phyloP scores from a whole-genome alignment of 1,284 basidiomycete genomes.

The Psilocybe mexicana region DNA sequence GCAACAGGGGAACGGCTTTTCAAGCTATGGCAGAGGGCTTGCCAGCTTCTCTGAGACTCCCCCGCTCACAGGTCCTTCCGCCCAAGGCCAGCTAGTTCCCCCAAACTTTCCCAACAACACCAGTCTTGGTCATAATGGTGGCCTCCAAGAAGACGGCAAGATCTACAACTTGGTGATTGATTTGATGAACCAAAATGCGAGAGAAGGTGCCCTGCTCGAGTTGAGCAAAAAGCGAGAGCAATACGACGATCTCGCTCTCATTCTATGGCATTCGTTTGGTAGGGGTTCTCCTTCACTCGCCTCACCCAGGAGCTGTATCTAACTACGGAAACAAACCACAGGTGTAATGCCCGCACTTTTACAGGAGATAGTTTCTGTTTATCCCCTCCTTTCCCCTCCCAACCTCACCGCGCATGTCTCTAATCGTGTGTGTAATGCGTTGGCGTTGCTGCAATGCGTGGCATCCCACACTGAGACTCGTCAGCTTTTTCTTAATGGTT shows the following conservation, averaged over 20 bases:
- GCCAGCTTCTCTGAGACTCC: constrained; percentile 54
- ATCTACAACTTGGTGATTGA: constrained; percentile 84
- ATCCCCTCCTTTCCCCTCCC: constrained; percentile 93
- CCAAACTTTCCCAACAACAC: constrained; percentile 18
- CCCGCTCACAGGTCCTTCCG: constrained; percentile 37
- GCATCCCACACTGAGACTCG: constrained; percentile 94
- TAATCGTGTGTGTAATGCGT: constrained; percentile 99
- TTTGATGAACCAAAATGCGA: constrained; percentile 75
- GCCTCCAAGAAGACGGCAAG: constrained; percentile 72
- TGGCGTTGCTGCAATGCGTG: constrained; percentile 96
- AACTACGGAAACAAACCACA: constrained; percentile 30
- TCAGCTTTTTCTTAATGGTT: constrained; percentile 89
- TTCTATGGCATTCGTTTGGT: constrained; percentile 99
- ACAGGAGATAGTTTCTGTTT: constrained; percentile 98
- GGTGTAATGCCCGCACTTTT: constrained; percentile 98
- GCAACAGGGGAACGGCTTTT: constrained; percentile 49
- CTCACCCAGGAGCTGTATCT: neutral
- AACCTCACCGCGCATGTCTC: constrained; percentile 97
- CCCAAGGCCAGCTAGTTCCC: constrained; percentile 25
- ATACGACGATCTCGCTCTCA: constrained; percentile 96
- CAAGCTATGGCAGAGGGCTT: constrained; percentile 48
- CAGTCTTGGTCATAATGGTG: constrained; percentile 21
- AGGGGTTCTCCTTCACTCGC: constrained; percentile 30
- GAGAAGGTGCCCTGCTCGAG: constrained; percentile 90
- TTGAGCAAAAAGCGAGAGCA: constrained; percentile 99